A percentile compares a stretch with the other conserved stretches of the same genome.
Conservation (phyloP, 1,139 yeast species). For the Pichia norvegensis region DNA sequence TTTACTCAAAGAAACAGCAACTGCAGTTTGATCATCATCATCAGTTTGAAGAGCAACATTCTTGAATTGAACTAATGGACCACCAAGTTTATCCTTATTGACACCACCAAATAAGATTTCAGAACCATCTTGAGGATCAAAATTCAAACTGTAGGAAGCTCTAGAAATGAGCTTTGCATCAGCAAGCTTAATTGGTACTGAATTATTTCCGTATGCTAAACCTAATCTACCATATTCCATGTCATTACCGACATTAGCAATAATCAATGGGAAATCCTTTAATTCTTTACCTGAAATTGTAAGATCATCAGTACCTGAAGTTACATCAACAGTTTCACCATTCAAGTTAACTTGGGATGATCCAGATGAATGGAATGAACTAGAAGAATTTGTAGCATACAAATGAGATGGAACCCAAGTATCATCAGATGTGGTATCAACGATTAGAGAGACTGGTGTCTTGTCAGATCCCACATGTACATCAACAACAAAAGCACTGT, state of each 20-base stretch:
- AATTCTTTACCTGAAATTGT: neutral
- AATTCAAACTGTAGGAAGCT: neutral
- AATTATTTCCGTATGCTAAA: neutral
- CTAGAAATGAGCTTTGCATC: neutral
- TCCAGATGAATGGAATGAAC: neutral
- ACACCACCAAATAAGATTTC: neutral
- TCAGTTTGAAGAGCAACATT: neutral
- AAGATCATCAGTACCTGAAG: neutral
- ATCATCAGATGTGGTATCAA: neutral
- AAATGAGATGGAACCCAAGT: neutral
- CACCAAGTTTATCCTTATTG: neutral
- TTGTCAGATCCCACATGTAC: neutral
- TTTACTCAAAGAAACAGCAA: neutral
- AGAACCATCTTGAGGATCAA: neutral
- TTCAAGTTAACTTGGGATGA: neutral
- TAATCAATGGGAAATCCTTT: neutral
- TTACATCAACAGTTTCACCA: neutral
- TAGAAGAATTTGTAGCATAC: neutral
- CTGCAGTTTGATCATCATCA: neutral
- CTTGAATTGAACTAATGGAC: neutral
- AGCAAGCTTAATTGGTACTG: neutral
- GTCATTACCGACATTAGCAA: neutral
- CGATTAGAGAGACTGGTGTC: neutral
- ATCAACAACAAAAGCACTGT: neutral
- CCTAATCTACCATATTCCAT: neutral